A percentile compares a stretch with the other conserved stretches of the same genome.
These are phyloP conservation scores for Salvia hispanica DNA, from an alignment of 257 asterid species.

Conservation along the genomic window DNA sequence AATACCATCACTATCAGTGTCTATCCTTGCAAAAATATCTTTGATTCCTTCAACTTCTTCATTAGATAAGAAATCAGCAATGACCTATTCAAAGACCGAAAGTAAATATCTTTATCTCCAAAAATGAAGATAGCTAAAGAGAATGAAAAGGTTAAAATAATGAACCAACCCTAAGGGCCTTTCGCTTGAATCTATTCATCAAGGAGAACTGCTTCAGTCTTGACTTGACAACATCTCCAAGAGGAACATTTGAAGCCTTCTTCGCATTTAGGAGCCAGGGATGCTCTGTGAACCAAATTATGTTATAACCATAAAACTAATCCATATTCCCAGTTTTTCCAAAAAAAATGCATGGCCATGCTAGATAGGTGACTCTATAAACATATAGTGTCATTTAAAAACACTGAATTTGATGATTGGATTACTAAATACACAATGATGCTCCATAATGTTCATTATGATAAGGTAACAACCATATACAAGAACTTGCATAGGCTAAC, in stretches of 20 bases:
- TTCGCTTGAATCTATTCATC: slow-evolving; percentile 98
- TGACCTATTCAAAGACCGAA: slow-evolving; percentile 59
- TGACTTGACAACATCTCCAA: slow-evolving; percentile 95
- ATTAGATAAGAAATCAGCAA: slow-evolving; percentile 91
- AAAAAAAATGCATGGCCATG: neutral
- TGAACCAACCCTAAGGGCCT: slow-evolving; percentile 84
- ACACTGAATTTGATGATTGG: neutral
- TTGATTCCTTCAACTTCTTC: slow-evolving; percentile 95
- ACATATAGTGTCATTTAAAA: slow-evolving; percentile 7
- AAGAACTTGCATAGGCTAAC: slow-evolving; percentile 15
- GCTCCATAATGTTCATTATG: too few relatives aligned
- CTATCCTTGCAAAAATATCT: slow-evolving; percentile 83
- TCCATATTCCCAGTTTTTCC: slow-evolving; percentile 15
- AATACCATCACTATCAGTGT: slow-evolving; percentile 78
- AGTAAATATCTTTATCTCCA: slow-evolving; percentile 8
- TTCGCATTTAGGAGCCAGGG: slow-evolving; percentile 95
- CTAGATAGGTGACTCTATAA: slow-evolving; percentile 20
- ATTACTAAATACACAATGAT: slow-evolving; percentile 1
- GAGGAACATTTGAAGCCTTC: slow-evolving; percentile 96
- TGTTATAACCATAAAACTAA: slow-evolving; percentile 17
- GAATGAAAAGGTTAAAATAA: too few relatives aligned
- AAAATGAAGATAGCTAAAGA: too few relatives aligned
- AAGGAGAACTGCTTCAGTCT: slow-evolving; percentile 92
- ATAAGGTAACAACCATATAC: slow-evolving; percentile 9
- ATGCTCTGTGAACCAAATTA: slow-evolving; percentile 55